Evolutionary conservation across 768 basidiomycete genomes (phyloP).

Genomic region (Mycena alexandri): DNA sequence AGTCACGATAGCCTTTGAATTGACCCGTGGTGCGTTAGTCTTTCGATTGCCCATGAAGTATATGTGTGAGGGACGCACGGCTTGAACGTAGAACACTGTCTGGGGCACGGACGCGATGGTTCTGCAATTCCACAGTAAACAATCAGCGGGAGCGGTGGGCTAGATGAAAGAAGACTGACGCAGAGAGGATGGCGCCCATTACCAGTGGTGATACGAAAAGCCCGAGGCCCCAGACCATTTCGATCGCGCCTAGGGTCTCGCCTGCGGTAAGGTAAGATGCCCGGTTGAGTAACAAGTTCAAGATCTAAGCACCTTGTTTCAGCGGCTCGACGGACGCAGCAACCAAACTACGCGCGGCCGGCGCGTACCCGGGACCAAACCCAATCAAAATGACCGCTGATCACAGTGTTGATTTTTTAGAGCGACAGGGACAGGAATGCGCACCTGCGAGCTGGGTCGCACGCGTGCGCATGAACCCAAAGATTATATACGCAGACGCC

Average conservation of each 20-base stretch:
- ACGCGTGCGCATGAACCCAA: slow-evolving; percentile 30
- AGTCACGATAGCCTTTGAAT: slow-evolving; percentile 13
- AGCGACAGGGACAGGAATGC: too few relatives aligned
- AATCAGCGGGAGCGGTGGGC: background rate
- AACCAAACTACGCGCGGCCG: slow-evolving; percentile 25
- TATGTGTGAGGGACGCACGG: background rate
- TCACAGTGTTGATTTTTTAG: background rate
- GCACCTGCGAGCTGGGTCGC: slow-evolving; percentile 30
- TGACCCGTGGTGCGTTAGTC: background rate
- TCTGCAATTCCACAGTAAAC: background rate
- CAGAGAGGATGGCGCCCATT: slow-evolving; percentile 30
- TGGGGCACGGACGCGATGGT: slow-evolving; percentile 28
- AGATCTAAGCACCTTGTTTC: slow-evolving; percentile 15
- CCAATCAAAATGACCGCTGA: slow-evolving; percentile 27
- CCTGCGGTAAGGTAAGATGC: slow-evolving; percentile 1
- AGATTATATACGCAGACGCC: slow-evolving; percentile 30
- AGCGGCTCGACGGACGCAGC: slow-evolving; percentile 27
- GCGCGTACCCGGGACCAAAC: slow-evolving; percentile 18
- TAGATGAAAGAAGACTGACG: slow-evolving; percentile 17
- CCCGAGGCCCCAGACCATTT: slow-evolving; percentile 21
- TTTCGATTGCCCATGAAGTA: too few relatives aligned
- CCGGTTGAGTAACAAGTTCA: background rate
- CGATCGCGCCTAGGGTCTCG: slow-evolving; percentile 24
- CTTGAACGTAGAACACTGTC: slow-evolving; percentile 26
- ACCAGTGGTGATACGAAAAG: slow-evolving; percentile 18